phyloP scores from a whole-genome alignment of 2,329 filamentous ascomycete species.

The Penicillium fuscoglaucum region DNA sequence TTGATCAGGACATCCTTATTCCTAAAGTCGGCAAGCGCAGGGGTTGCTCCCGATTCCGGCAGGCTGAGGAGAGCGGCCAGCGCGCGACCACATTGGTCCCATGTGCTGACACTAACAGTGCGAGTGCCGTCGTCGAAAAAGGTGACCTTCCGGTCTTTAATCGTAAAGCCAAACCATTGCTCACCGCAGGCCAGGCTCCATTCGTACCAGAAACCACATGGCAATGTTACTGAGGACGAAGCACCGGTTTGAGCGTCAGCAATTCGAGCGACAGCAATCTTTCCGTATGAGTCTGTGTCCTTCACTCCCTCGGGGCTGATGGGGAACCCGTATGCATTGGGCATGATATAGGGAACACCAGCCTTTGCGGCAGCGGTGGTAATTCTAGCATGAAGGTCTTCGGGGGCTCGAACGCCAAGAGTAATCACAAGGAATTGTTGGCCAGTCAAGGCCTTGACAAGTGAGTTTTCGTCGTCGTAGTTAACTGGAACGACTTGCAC shows the following conservation, averaged over 20 bases:
- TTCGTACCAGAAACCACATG: conserved; percentile 56
- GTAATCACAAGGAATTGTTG: conserved; percentile 60
- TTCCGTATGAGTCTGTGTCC: conserved; percentile 30
- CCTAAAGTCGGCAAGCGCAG: conserved; percentile 22
- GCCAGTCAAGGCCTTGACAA: conserved; percentile 53
- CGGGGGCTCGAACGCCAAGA: conserved; percentile 44
- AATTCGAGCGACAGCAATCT: conserved; percentile 17
- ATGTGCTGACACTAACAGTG: conserved; percentile 61
- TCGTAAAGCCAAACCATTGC: conserved; percentile 51
- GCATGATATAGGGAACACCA: conserved; percentile 56
- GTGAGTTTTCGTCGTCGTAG: conserved; percentile 48
- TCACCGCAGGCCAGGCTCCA: conserved; percentile 44
- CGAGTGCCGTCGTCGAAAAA: conserved; percentile 59
- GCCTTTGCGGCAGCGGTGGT: conserved; percentile 56
- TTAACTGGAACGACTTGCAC: conserved; percentile 47
- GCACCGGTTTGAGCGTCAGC: conserved; percentile 39
- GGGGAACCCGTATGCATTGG: conserved; percentile 48
- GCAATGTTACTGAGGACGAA: conserved; percentile 44
- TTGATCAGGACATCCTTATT: conserved; percentile 54
- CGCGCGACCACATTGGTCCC: conserved; percentile 55
- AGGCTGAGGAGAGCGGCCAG: conserved; percentile 54
- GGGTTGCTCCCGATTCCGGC: conserved; percentile 41
- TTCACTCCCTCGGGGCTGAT: conserved; percentile 22
- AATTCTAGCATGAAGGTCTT: conserved; percentile 50
- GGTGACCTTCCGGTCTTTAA: conserved; percentile 43